Percentiles rank a stretch among this genome's conserved stretches.
These are phyloP conservation scores for Talaromyces atroroseus DNA, from an alignment of 2,329 filamentous ascomycete species.

Conservation along the genomic window DNA sequence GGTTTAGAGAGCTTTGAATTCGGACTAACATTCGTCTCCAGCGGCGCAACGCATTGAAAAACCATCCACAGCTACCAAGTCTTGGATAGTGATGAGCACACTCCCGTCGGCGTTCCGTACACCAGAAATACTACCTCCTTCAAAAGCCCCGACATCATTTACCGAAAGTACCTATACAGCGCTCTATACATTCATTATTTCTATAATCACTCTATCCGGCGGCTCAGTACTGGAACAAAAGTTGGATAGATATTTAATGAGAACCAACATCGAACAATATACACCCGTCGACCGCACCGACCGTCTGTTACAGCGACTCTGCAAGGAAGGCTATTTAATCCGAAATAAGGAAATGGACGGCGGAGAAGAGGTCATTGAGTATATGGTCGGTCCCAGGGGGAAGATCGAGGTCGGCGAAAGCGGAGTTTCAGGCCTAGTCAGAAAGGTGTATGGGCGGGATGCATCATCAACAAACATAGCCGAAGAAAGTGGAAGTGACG, in stretches of 20 bases:
- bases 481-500: slow-evolving; percentile 1
- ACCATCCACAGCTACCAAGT: slow-evolving; percentile 48
- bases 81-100: slow-evolving; percentile 71
- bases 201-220: slow-evolving; percentile 66
- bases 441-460: slow-evolving; percentile 46
- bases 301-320: slow-evolving; percentile 65
- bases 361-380: slow-evolving; percentile 73
- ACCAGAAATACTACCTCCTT: slow-evolving; percentile 63
- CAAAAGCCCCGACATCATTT: slow-evolving; percentile 58
- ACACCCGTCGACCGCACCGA: slow-evolving; percentile 73
- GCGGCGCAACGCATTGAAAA: slow-evolving; percentile 47
- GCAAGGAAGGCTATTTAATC: slow-evolving; percentile 77
- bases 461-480: background rate
- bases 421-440: slow-evolving; percentile 66
- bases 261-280: slow-evolving; percentile 69
- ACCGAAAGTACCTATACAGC: slow-evolving; percentile 75
- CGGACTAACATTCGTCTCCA: slow-evolving; percentile 16
- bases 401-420: slow-evolving; percentile 77
- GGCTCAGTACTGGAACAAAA: slow-evolving; percentile 75
- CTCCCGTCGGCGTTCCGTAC: slow-evolving; percentile 63
- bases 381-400: slow-evolving; percentile 76
- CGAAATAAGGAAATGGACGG: slow-evolving; percentile 63
- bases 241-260: slow-evolving; percentile 66
- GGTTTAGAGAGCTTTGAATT: background rate
- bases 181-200: slow-evolving; percentile 73